Conservation (phyloP, 768 basidiomycete genomes). For the Psilocybe cyanescens region DNA sequence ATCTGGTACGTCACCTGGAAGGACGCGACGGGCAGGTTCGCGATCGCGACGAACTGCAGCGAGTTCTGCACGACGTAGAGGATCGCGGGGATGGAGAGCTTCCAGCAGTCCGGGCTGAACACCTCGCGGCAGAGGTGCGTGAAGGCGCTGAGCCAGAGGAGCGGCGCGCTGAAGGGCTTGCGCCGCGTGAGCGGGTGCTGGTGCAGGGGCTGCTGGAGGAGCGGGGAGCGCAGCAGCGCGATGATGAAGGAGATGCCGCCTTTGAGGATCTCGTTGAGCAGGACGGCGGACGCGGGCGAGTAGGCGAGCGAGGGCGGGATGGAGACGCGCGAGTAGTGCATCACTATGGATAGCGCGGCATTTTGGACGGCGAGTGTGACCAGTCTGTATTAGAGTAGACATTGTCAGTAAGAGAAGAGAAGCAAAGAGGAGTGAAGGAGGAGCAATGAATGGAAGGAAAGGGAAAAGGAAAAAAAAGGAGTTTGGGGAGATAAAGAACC, state of each 20-base stretch:
- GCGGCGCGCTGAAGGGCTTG: constrained; percentile 41
- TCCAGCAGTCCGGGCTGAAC: constrained; percentile 96
- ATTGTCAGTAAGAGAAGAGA: background rate
- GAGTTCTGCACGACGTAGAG: constrained; percentile 97
- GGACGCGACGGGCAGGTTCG: constrained; percentile 94
- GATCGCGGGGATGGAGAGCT: constrained; percentile 94
- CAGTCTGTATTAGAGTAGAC: constrained; percentile 44
- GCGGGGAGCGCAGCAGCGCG: constrained; percentile 59
- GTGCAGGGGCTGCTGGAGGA: constrained; percentile 40
- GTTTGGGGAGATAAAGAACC: background rate
- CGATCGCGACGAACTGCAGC: constrained; percentile 95
- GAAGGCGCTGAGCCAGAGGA: constrained; percentile 54
- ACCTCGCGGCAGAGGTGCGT: constrained; percentile 68
- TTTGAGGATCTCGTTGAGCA: constrained; percentile 94
- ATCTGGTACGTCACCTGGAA: constrained; percentile 99
- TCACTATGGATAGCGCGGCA: constrained; percentile 92
- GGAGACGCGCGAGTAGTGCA: constrained; percentile 97
- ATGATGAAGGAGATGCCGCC: constrained; percentile 90
- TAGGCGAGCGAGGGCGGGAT: constrained; percentile 79
- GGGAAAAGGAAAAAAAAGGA: background rate
- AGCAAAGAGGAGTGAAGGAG: background rate
- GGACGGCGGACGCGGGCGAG: constrained; percentile 92
- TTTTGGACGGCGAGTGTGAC: constrained; percentile 94
- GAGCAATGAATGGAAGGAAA: too few species aligned
- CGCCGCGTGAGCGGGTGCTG: constrained; percentile 39